Percentiles rank a stretch among this genome's conserved stretches.
These are phyloP conservation scores for Fusarium anthophilum DNA, from an alignment of 2,329 filamentous ascomycete genomes.

Conservation along the genomic window DNA sequence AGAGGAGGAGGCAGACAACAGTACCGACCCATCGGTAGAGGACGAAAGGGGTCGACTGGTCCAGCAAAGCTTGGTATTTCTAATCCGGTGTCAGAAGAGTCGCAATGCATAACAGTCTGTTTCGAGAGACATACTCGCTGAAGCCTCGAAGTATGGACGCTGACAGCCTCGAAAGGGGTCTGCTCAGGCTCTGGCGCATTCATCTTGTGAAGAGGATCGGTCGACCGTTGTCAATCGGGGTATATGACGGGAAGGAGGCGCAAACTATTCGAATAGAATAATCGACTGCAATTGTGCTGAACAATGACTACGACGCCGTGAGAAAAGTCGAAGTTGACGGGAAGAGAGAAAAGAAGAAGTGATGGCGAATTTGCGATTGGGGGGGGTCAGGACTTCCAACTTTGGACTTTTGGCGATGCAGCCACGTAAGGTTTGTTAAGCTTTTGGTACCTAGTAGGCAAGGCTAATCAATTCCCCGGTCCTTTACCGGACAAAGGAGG, in stretches of 20 bases:
- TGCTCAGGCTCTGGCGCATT: conserved; percentile 87
- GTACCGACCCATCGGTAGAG: conserved; percentile 92
- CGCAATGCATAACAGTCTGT: background rate
- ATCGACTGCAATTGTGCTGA: background rate
- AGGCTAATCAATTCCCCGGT: conserved; percentile 27
- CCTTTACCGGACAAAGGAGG: conserved; percentile 33
- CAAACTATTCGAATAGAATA: background rate
- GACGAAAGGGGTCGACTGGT: conserved; percentile 90
- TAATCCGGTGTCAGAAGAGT: conserved; percentile 50
- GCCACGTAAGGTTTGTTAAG: conserved; percentile 37
- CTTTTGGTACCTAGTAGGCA: background rate
- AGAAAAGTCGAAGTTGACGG: conserved; percentile 6
- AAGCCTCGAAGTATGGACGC: conserved; percentile 81
- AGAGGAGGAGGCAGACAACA: conserved; percentile 76
- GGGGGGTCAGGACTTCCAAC: conserved; percentile 6
- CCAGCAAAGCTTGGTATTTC: conserved; percentile 94
- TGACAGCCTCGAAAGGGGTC: conserved; percentile 91
- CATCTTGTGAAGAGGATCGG: conserved; percentile 62
- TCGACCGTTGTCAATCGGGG: conserved; percentile 11
- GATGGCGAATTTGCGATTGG: conserved; percentile 17
- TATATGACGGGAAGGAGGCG: background rate
- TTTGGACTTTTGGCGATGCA: conserved; percentile 39
- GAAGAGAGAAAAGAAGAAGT: conserved; percentile 7
- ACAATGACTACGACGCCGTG: conserved; percentile 5
- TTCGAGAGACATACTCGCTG: conserved; percentile 68